Evolutionary conservation across 371 early-diverging fungal genomes (phyloP).

Genomic region (Mortierella sp.): DNA sequence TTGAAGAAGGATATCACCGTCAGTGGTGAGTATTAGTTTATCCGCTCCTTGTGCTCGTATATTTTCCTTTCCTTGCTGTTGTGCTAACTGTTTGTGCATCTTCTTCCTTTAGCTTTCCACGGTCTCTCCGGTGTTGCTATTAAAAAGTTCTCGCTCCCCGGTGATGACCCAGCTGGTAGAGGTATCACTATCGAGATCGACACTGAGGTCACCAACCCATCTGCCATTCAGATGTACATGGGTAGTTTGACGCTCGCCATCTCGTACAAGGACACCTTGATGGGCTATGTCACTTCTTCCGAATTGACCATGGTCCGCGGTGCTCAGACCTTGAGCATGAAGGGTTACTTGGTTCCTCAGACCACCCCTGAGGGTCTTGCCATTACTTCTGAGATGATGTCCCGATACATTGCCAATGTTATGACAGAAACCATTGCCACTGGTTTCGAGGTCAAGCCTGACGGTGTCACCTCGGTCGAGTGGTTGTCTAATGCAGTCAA

Average conservation of each 20-base stretch:
- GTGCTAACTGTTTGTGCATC: background rate
- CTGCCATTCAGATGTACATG: conserved; percentile 68
- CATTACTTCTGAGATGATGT: conserved; percentile 63
- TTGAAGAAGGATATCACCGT: conserved; percentile 52
- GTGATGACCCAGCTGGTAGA: conserved; percentile 61
- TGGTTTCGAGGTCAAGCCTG: conserved; percentile 68
- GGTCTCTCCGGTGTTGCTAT: conserved; percentile 64
- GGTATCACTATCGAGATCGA: conserved; percentile 68
- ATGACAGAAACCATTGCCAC: conserved; percentile 62
- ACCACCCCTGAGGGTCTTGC: conserved; percentile 56
- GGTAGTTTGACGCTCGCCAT: conserved; percentile 65
- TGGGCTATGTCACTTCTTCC: conserved; percentile 62
- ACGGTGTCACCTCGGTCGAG: conserved; percentile 59
- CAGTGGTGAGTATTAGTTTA: conserved; percentile 53
- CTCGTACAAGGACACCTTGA: conserved; percentile 62
- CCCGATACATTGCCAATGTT: conserved; percentile 62
- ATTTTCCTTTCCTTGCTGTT: background rate
- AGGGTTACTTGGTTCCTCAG: conserved; percentile 62
- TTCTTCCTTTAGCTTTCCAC: conserved; percentile 30
- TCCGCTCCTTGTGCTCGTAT: too few relatives aligned
- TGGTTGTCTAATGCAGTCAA: conserved; percentile 70
- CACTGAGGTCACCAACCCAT: conserved; percentile 64
- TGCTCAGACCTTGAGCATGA: conserved; percentile 60
- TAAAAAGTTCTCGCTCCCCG: conserved; percentile 64
- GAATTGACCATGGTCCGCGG: conserved; percentile 60